These are phyloP conservation scores for Aspergillus mulundensis DNA, from an alignment of 495 filamentous ascomycete genomes.

Conservation along the genomic window DNA sequence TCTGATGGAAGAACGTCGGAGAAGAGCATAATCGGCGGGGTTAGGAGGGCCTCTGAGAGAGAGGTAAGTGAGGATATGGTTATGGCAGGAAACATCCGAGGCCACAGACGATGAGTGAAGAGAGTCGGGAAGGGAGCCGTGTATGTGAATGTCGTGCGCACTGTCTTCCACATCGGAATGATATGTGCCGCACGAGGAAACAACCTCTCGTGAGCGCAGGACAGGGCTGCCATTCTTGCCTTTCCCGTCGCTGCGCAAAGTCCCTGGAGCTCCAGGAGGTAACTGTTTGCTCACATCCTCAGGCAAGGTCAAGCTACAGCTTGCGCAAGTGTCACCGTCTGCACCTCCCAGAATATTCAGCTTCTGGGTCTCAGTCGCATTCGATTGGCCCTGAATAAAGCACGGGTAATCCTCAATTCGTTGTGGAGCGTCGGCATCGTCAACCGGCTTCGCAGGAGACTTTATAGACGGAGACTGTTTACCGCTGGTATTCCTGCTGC, in stretches of 20 bases:
- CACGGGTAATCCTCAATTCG: slow-evolving; percentile 46
- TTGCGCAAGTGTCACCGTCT: slow-evolving; percentile 53
- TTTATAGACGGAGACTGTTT: slow-evolving; percentile 17
- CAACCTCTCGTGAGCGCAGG: slow-evolving; percentile 49
- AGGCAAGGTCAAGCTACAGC: slow-evolving; percentile 54
- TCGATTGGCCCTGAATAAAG: slow-evolving; percentile 33
- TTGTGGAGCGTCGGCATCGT: slow-evolving; percentile 23
- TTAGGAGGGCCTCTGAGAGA: slow-evolving; percentile 76
- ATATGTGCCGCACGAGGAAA: slow-evolving; percentile 42
- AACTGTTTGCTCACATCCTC: slow-evolving; percentile 52
- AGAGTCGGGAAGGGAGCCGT: slow-evolving; percentile 42
- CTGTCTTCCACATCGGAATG: slow-evolving; percentile 41
- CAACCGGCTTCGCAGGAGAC: slow-evolving; percentile 12
- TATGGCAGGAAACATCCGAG: slow-evolving; percentile 56
- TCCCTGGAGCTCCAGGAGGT: slow-evolving; percentile 49
- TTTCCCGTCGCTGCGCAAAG: slow-evolving; percentile 45
- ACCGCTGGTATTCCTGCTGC: slow-evolving; percentile 13
- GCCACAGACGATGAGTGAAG: slow-evolving; percentile 42
- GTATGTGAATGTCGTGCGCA: slow-evolving; percentile 30
- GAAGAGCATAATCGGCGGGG: slow-evolving; percentile 73
- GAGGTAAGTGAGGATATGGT: slow-evolving; percentile 80
- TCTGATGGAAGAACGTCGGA: slow-evolving; percentile 80
- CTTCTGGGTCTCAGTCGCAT: slow-evolving; percentile 31
- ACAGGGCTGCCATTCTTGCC: slow-evolving; percentile 54
- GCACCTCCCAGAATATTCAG: slow-evolving; percentile 29